phyloP scores from a whole-genome alignment of 116 monocot genomes.

The Zostera marina region DNA sequence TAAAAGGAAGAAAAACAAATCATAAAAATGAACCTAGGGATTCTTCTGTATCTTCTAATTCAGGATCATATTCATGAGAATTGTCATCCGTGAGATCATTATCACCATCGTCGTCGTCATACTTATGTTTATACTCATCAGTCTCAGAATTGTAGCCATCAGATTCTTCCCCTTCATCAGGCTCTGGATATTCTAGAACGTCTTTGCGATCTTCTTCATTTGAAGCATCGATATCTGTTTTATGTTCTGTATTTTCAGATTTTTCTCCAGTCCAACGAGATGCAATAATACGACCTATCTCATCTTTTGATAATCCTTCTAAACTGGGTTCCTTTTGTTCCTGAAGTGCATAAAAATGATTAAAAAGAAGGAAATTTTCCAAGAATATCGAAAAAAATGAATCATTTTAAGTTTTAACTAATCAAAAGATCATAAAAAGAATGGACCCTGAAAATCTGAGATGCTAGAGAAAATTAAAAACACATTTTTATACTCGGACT shows the following conservation, averaged over 20 bases:
- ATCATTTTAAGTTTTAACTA: too few relatives aligned
- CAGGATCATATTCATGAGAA: conserved; percentile 25
- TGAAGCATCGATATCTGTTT: conserved; percentile 22
- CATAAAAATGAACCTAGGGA: conserved; percentile 1
- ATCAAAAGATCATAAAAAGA: too few relatives aligned
- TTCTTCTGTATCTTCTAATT: conserved; percentile 33
- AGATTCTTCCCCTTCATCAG: conserved; percentile 25
- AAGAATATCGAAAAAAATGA: not conserved
- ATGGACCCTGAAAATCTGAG: too few relatives aligned
- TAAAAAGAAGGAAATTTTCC: not conserved
- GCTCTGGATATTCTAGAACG: conserved; percentile 17
- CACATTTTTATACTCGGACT: too few relatives aligned
- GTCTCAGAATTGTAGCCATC: conserved; percentile 43
- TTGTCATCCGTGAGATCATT: conserved; percentile 30
- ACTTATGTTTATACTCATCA: conserved; percentile 37
- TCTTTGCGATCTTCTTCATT: conserved; percentile 17
- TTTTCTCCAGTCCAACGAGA: conserved; percentile 95
- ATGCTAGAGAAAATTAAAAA: too few relatives aligned
- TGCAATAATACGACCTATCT: conserved; percentile 85
- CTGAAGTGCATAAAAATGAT: conserved; percentile 20
- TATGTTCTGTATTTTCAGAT: conserved; percentile 12
- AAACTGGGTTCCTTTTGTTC: conserved; percentile 15
- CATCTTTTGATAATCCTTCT: conserved; percentile 79
- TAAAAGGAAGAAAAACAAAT: not conserved
- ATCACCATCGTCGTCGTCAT: conserved; percentile 26